These are phyloP conservation scores for Xylaria sp. DNA, from an alignment of 2,329 filamentous ascomycete genomes.

Conservation along the genomic window DNA sequence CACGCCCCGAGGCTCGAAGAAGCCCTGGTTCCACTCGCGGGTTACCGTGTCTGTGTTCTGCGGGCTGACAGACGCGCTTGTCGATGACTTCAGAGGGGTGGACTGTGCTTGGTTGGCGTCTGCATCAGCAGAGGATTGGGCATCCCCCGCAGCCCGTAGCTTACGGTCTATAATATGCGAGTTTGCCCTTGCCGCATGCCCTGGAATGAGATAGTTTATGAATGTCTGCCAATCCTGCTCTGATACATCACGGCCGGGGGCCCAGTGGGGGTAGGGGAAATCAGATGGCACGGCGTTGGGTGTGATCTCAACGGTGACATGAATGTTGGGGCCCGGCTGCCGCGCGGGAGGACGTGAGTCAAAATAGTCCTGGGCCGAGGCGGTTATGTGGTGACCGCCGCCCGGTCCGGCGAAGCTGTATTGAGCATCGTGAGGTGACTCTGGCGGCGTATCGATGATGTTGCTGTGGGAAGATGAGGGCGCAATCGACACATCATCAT, in stretches of 20 bases:
- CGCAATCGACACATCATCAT: conserved; percentile 55
- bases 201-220: conserved; percentile 65
- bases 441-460: conserved; percentile 63
- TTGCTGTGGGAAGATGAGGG: conserved; percentile 57
- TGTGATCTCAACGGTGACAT: conserved; percentile 53
- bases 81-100: conserved; percentile 50
- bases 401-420: conserved; percentile 43
- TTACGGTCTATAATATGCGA: conserved; percentile 63
- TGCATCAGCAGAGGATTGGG: conserved; percentile 43
- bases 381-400: conserved; percentile 46
- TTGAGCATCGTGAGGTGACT: conserved; percentile 57
- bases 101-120: conserved; percentile 57
- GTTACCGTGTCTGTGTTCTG: conserved; percentile 56
- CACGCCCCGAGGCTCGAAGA: conserved; percentile 64
- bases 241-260: conserved; percentile 58
- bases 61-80: conserved; percentile 43
- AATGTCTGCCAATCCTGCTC: conserved; percentile 70
- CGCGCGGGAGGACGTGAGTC: conserved; percentile 54
- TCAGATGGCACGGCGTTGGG: conserved; percentile 54
- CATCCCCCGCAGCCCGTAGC: conserved; percentile 55
- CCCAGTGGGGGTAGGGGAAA: conserved; percentile 57
- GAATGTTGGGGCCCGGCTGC: conserved; percentile 36
- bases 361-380: conserved; percentile 59
- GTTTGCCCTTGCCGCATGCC: conserved; percentile 58
- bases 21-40: conserved; percentile 67